These are phyloP conservation scores for Globisporangium cylindrosporum DNA, from an alignment of 352 stramenopile genomes.

Conservation along the genomic window DNA sequence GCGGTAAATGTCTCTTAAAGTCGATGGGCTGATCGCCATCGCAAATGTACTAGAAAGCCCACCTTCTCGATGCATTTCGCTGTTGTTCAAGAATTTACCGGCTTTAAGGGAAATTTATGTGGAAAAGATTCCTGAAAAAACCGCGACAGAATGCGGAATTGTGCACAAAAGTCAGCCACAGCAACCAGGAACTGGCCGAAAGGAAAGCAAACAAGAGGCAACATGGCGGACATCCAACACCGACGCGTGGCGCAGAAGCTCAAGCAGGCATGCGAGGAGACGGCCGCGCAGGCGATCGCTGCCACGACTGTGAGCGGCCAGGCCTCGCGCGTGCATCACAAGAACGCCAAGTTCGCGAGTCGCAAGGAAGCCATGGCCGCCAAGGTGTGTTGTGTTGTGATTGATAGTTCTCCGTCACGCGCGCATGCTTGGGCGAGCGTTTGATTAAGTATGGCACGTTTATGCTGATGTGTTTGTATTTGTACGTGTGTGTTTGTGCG, in stretches of 20 bases:
- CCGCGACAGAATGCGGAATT: neutral
- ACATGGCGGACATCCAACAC: constrained; percentile 66
- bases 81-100: neutral
- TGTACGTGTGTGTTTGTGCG: constrained; percentile 3
- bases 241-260: constrained; percentile 66
- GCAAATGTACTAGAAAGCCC: no score
- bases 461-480: neutral
- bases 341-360: constrained; percentile 81
- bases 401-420: neutral
- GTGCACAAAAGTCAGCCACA: neutral
- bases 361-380: constrained; percentile 79
- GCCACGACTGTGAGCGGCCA: constrained; percentile 69
- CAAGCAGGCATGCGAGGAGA: constrained; percentile 82
- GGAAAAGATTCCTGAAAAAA: neutral
- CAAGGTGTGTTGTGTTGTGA: constrained; percentile 30
- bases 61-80: neutral
- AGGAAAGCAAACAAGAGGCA: neutral
- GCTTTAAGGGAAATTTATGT: neutral
- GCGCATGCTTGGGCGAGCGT: neutral
- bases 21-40: no score
- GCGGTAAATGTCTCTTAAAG: no score
- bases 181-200: neutral
- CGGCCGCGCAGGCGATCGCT: constrained; percentile 70
- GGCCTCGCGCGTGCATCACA: constrained; percentile 75
- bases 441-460: neutral